Percentiles rank a stretch among this genome's conserved stretches.
phyloP scores from a whole-genome alignment of 805 yeast genomes.

The Candida gorgasii region DNA sequence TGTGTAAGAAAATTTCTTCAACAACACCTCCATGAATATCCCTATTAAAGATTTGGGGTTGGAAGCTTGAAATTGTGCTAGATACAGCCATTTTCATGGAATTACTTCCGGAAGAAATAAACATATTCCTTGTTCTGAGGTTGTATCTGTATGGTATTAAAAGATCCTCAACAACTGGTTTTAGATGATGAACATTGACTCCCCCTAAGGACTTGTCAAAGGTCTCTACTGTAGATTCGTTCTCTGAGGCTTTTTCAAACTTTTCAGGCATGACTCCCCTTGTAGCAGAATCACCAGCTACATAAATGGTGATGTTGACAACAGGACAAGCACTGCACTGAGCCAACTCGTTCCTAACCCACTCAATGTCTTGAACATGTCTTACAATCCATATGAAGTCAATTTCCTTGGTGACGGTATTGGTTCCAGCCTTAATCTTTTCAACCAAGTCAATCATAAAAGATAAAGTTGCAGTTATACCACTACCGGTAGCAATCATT shows the following conservation, averaged over 20 bases:
- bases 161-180: slow-evolving; percentile 22
- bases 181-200: slow-evolving; percentile 9
- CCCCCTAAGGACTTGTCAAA: not conserved
- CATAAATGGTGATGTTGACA: slow-evolving; percentile 26
- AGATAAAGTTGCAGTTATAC: slow-evolving; percentile 52
- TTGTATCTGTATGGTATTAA: slow-evolving; percentile 17
- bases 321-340: slow-evolving; percentile 24
- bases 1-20: slow-evolving; percentile 50
- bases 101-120: slow-evolving; percentile 49
- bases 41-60: slow-evolving; percentile 31
- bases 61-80: slow-evolving; percentile 41
- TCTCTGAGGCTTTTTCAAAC: not conserved
- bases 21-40: slow-evolving; percentile 25
- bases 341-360: slow-evolving; percentile 42
- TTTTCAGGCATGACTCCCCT: not conserved
- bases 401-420: slow-evolving; percentile 25
- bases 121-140: slow-evolving; percentile 33
- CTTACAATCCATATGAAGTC: slow-evolving; percentile 49
- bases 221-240: not conserved
- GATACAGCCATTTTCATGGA: slow-evolving; percentile 41
- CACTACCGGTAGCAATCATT: slow-evolving; percentile 51
- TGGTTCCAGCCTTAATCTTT: slow-evolving; percentile 15
- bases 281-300: slow-evolving; percentile 12
- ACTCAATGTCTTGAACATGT: slow-evolving; percentile 30
- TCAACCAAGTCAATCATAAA: slow-evolving; percentile 32